These are phyloP conservation scores for Parmelia sp. DNA, from an alignment of 495 filamentous ascomycete genomes.

Conservation along the genomic window DNA sequence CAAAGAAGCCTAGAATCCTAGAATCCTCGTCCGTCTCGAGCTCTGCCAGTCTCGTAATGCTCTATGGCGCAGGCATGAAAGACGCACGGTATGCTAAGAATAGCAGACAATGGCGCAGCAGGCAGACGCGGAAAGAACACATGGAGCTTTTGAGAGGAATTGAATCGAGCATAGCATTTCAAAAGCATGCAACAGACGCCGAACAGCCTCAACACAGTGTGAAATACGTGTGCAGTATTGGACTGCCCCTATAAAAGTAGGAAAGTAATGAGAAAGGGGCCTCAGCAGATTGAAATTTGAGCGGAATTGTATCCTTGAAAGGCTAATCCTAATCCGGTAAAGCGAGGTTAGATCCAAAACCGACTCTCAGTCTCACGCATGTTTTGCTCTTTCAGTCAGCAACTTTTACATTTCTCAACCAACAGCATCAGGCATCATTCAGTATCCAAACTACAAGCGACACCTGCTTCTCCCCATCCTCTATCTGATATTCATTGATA, in stretches of 20 bases:
- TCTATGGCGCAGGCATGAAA: not conserved
- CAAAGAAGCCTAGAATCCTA: too few species aligned
- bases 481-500: not conserved
- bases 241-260: not conserved
- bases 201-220: not conserved
- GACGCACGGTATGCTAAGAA: not conserved
- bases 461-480: not conserved
- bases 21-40: too few species aligned
- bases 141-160: too few species aligned
- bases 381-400: constrained; percentile 9
- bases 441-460: not conserved
- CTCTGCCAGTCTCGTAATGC: not conserved
- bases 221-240: not conserved
- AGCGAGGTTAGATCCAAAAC: not conserved
- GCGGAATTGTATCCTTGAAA: not conserved
- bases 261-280: not conserved
- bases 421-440: constrained; percentile 20
- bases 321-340: constrained; percentile 4
- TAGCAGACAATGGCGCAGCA: constrained; percentile 4
- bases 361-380: not conserved
- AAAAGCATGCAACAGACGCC: not conserved
- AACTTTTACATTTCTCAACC: constrained; percentile 9
- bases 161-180: not conserved
- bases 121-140: not conserved
- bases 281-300: not conserved